phyloP scores from a whole-genome alignment of 768 basidiomycete genomes.

The Boletus subparvulus region DNA sequence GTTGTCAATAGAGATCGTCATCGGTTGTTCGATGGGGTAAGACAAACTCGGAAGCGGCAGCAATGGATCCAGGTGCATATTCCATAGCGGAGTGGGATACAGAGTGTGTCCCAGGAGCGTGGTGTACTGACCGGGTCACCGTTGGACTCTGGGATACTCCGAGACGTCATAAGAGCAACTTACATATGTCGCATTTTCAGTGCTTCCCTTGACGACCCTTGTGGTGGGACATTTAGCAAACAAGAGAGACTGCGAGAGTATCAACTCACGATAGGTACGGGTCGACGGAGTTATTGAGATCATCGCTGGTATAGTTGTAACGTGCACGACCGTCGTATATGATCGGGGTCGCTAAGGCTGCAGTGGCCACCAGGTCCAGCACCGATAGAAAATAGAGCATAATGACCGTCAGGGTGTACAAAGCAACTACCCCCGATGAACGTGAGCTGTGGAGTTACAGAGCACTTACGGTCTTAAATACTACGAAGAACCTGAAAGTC shows the following conservation, averaged over 20 bases:
- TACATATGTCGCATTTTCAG: constrained; percentile 48
- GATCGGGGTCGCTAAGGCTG: constrained; percentile 30
- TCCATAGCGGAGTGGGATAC: constrained; percentile 53
- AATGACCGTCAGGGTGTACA: not conserved
- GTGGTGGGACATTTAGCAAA: not conserved
- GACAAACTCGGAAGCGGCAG: constrained; percentile 10
- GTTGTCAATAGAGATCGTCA: constrained; percentile 57
- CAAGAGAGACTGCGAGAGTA: not conserved
- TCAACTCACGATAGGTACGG: constrained; percentile 54
- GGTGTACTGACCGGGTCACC: constrained; percentile 38
- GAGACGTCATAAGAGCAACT: not conserved
- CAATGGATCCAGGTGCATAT: not conserved
- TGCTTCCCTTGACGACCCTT: constrained; percentile 55
- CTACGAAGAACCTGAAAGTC: no score
- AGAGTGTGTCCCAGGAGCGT: constrained; percentile 39
- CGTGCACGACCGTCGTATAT: constrained; percentile 58
- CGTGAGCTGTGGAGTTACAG: no score
- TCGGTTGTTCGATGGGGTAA: constrained; percentile 45
- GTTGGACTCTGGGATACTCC: not conserved
- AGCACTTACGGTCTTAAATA: no score
- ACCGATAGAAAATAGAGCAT: not conserved
- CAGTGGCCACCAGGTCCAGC: not conserved
- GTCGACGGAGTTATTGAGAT: constrained; percentile 47
- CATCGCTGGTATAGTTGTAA: constrained; percentile 40
- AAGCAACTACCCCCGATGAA: no score